phyloP scores from a whole-genome alignment of 2,329 filamentous ascomycete genomes.

The Lasiodiplodia gonubiensis region DNA sequence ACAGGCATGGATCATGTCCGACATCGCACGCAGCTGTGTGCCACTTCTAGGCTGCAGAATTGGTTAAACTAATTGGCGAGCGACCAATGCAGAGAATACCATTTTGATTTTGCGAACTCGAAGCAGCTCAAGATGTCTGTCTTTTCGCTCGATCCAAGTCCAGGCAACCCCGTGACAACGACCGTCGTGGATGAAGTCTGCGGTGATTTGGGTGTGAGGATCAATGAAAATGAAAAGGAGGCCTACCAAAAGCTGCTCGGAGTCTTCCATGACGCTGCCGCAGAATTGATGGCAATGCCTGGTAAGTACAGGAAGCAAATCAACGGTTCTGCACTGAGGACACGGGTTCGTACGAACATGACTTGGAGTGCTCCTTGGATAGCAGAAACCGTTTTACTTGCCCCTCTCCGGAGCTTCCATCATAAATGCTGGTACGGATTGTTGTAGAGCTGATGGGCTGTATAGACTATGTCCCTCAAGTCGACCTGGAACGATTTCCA shows the following conservation, averaged over 20 bases:
- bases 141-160: constrained; percentile 43
- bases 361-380: background rate
- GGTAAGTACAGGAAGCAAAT: constrained; percentile 29
- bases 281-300: constrained; percentile 46
- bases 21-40: constrained; percentile 3
- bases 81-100: background rate
- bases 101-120: background rate
- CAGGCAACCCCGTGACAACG: constrained; percentile 43
- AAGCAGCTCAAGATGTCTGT: constrained; percentile 41
- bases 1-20: background rate
- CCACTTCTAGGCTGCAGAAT: constrained; percentile 6
- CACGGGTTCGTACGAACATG: background rate
- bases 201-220: constrained; percentile 40
- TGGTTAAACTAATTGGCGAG: background rate
- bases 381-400: background rate
- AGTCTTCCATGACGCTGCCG: constrained; percentile 48
- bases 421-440: background rate
- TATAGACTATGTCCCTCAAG: constrained; percentile 41
- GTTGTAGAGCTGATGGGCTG: background rate
- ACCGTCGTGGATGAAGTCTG: constrained; percentile 43
- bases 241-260: constrained; percentile 47
- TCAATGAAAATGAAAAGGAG: constrained; percentile 45
- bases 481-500: constrained; percentile 44
- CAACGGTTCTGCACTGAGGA: background rate
- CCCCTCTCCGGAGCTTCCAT: background rate